Evolutionary conservation across 495 filamentous ascomycete genomes (phyloP).

Genomic region (Aspergillus asperescens): DNA sequence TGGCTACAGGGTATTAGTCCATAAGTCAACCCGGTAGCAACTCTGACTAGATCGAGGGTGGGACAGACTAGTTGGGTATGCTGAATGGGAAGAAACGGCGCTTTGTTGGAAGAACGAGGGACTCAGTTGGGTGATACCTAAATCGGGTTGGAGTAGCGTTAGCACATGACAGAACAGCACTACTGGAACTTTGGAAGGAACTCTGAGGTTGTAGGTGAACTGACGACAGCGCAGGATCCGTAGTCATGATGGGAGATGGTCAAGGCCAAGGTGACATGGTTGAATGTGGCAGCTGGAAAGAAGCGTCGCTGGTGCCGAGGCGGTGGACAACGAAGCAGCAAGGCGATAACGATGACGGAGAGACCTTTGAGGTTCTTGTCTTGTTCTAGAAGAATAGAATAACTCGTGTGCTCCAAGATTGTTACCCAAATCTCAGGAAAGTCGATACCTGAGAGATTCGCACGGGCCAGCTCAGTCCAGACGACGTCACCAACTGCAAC

Average conservation of each 20-base stretch:
- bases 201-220: slow-evolving; percentile 6
- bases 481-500: slow-evolving; percentile 1
- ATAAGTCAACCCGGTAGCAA: neutral
- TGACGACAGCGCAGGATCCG: slow-evolving; percentile 40
- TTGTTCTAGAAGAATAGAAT: slow-evolving; percentile 6
- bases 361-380: neutral
- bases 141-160: slow-evolving; percentile 13
- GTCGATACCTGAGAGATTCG: neutral
- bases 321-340: slow-evolving; percentile 4
- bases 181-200: slow-evolving; percentile 2
- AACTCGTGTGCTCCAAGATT: neutral
- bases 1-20: slow-evolving; percentile 55
- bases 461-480: neutral
- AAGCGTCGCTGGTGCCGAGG: slow-evolving; percentile 12
- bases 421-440: neutral
- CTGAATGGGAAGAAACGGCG: slow-evolving; percentile 69
- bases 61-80: slow-evolving; percentile 67
- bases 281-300: slow-evolving; percentile 12
- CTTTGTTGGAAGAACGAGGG: slow-evolving; percentile 56
- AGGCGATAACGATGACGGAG: slow-evolving; percentile 4
- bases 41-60: neutral
- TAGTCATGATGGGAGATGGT: slow-evolving; percentile 38
- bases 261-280: slow-evolving; percentile 35
- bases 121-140: slow-evolving; percentile 55
- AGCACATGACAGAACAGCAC: slow-evolving; percentile 9